Conservation (phyloP, 805 yeast species). For the Diddensiella transvaalensis region DNA sequence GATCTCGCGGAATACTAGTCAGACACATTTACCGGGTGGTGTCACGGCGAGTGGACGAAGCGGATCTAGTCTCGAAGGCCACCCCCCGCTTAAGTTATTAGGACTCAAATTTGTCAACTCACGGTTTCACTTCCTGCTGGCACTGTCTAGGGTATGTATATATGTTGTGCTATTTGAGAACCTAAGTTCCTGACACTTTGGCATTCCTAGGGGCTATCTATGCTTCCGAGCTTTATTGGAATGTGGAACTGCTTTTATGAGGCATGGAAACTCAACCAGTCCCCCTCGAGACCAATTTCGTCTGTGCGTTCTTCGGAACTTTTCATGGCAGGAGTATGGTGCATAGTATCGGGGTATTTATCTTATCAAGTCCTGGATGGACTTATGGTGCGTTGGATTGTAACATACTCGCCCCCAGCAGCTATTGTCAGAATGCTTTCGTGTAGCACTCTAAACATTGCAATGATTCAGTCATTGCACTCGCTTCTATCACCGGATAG, state of each 20-base stretch:
- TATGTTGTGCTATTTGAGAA: too few relatives aligned
- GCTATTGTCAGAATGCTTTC: constrained; percentile 84
- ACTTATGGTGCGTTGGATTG: constrained; percentile 86
- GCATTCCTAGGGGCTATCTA: constrained; percentile 60
- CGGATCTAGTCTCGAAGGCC: constrained; percentile 3
- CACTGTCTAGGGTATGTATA: constrained; percentile 52
- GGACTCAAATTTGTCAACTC: constrained; percentile 73
- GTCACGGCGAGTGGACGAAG: constrained; percentile 3
- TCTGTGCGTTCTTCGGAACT: constrained; percentile 73
- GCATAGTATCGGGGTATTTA: constrained; percentile 79
- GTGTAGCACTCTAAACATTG: constrained; percentile 68
- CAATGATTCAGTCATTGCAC: constrained; percentile 64
- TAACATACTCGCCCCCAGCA: constrained; percentile 81
- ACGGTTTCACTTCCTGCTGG: constrained; percentile 69
- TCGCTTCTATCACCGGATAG: constrained; percentile 68
- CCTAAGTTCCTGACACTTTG: background rate
- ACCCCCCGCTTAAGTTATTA: constrained; percentile 46
- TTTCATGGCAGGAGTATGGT: constrained; percentile 86
- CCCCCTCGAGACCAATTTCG: constrained; percentile 40
- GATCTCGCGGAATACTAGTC: constrained; percentile 15
- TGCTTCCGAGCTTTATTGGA: constrained; percentile 63
- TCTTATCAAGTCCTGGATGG: constrained; percentile 85
- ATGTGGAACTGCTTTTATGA: constrained; percentile 34
- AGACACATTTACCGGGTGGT: constrained; percentile 11
- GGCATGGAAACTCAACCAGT: constrained; percentile 30